Conservation (phyloP, 208 protist genomes). For the Leishmania aethiopica region DNA sequence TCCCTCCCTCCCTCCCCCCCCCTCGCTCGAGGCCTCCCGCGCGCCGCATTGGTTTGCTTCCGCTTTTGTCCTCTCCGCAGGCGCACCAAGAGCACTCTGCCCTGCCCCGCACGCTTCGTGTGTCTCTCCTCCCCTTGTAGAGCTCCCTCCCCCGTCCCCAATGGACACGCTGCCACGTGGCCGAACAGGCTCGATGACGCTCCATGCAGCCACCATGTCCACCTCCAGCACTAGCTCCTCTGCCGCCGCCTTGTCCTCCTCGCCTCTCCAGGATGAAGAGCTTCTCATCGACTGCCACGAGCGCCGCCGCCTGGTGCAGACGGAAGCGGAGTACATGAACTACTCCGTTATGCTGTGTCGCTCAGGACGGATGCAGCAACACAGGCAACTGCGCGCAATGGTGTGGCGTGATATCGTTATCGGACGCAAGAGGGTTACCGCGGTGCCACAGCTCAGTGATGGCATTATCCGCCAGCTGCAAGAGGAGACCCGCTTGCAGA, state of each 20-base stretch:
- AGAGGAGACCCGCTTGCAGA: constrained; percentile 22
- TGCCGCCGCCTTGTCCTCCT: background rate
- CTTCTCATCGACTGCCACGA: constrained; percentile 20
- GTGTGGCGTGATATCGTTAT: constrained; percentile 65
- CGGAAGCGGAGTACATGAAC: constrained; percentile 38
- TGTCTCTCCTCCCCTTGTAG: background rate
- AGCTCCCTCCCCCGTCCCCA: background rate
- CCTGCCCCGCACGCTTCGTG: background rate
- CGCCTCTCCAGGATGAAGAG: constrained; percentile 8
- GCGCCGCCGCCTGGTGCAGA: constrained; percentile 15
- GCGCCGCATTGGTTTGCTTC: background rate
- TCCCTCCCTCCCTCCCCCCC: background rate
- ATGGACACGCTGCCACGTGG: background rate
- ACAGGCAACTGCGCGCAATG: constrained; percentile 45
- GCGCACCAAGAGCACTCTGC: too few relatives aligned
- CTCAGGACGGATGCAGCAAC: constrained; percentile 32
- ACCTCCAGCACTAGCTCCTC: constrained; percentile 6
- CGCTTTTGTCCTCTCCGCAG: background rate
- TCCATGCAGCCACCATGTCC: background rate
- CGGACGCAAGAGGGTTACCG: constrained; percentile 16
- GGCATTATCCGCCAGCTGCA: constrained; percentile 34
- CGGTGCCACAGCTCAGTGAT: constrained; percentile 48
- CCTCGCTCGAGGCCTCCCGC: background rate
- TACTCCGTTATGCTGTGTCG: constrained; percentile 39
- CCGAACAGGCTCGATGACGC: background rate